phyloP scores from a whole-genome alignment of 768 basidiomycete species.

The Boletus rubropictus region DNA sequence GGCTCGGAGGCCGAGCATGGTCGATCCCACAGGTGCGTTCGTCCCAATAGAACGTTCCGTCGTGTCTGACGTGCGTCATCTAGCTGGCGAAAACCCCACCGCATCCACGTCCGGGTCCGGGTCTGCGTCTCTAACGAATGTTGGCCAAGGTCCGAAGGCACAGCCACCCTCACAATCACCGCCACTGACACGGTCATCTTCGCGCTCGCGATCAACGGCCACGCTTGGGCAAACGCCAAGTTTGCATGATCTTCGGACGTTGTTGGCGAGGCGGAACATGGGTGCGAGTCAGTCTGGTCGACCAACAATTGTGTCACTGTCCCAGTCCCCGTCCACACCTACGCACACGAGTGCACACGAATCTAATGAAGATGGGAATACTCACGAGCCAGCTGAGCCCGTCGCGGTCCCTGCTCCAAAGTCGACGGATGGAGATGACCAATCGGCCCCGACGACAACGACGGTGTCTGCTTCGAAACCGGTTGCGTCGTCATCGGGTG shows the following conservation, averaged over 20 bases:
- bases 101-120: neutral
- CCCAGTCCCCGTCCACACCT: neutral
- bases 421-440: too few species aligned
- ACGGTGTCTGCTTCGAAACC: neutral
- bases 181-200: neutral
- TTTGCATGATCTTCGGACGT: constrained; percentile 11
- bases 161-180: neutral
- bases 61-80: neutral
- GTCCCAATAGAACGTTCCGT: too few species aligned
- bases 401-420: neutral
- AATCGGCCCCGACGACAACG: neutral
- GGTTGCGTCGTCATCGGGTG: neutral
- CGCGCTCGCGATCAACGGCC: neutral
- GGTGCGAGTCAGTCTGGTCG: neutral
- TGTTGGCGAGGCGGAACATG: constrained; percentile 11
- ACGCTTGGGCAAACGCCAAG: constrained; percentile 9
- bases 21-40: neutral
- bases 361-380: neutral
- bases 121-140: neutral
- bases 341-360: neutral
- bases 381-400: neutral
- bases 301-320: neutral
- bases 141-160: neutral
- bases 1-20: neutral
- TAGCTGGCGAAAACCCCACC: neutral